Percentiles rank a stretch among this genome's conserved stretches.
phyloP scores from a whole-genome alignment of 2,329 filamentous ascomycete species.

The Emmonsiellopsis sp. region DNA sequence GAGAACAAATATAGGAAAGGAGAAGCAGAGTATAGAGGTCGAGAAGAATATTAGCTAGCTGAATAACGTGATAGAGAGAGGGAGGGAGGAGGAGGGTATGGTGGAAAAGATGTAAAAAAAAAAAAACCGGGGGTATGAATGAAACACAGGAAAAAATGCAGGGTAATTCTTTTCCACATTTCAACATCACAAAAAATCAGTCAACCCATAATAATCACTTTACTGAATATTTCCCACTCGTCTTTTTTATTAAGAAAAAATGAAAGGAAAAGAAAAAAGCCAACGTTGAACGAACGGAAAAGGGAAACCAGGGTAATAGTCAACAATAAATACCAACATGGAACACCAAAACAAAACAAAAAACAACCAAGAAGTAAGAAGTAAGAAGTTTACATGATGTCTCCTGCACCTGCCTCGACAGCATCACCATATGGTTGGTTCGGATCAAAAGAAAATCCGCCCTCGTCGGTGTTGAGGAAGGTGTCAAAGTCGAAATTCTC shows the following conservation, averaged over 20 bases:
- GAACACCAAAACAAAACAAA: not conserved
- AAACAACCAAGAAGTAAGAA: not conserved
- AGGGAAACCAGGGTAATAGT: not conserved
- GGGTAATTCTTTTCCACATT: constrained; percentile 3
- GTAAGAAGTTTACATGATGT: constrained; percentile 25
- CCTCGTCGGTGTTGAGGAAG: constrained; percentile 51
- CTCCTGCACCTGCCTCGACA: constrained; percentile 34
- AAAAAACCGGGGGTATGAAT: not conserved
- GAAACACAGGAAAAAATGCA: not conserved
- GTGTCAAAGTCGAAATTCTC: constrained; percentile 58
- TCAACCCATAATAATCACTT: not conserved
- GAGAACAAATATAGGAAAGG: constrained; percentile 5
- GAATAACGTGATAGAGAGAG: not conserved
- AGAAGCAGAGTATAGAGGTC: constrained; percentile 10
- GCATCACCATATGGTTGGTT: constrained; percentile 32
- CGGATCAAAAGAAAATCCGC: constrained; percentile 35
- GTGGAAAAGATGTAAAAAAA: not conserved
- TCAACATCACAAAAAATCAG: not conserved
- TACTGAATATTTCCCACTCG: not conserved
- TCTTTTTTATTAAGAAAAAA: not conserved
- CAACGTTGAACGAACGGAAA: not conserved
- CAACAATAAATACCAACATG: not conserved
- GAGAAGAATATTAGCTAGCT: constrained; percentile 9
- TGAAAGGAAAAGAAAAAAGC: not conserved
- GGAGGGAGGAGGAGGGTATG: not conserved